Evolutionary conservation across 495 filamentous ascomycete genomes (phyloP), one percentile per base, ranked within the genome.

Genomic region (Mycothermus thermophilus): DNA sequence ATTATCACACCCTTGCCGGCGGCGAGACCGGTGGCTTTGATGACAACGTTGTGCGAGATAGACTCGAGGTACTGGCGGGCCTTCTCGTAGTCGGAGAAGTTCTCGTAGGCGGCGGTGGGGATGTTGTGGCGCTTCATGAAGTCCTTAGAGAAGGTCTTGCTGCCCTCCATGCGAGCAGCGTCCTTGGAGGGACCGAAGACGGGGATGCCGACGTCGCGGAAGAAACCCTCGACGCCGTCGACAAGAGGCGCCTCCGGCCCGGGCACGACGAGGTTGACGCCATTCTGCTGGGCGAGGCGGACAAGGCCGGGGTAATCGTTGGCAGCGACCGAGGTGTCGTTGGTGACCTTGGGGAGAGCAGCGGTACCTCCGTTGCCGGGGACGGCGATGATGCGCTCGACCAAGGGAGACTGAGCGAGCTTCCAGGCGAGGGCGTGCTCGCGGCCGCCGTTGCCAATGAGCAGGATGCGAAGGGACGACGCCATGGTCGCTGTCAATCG

Each of bases 341-440:
- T 94, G 41, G 66, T 67, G 35, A 78, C 75, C 57, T 88, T 90
- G 36, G 64, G 56, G 31, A 75, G 66, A 27, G 62, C 62, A 15
- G 76, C 81, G 21, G 88, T 96, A 27, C 92, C 92, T 33, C 90
- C 90, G 51, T 97, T 97, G 35, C 90, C 90, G 9, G 73, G 79
- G 11, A 79, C 75, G 19, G 67, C 70, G 48, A 74, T 69, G 46
- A 84, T 81, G 24, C 64, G 60, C 40, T 75, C 65, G 11, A 80
- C 72, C 26, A 67, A 61, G 29, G 72, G 62, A 12, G 86, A 94
- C 53, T 93, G 80, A 46, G 74, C 73, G 20, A 96, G 65, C 58
- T 92, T 95, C 88, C 87, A 95, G 25, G 88, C 86, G 26, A 94
- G 67, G 23, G 90, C 84, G 64, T 96, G 84, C 59, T 97, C 90